A percentile compares a stretch with the other conserved stretches of the same genome.
These are phyloP conservation scores for Myxozyma neotropica DNA, from an alignment of 805 yeast species.

Conservation along the genomic window DNA sequence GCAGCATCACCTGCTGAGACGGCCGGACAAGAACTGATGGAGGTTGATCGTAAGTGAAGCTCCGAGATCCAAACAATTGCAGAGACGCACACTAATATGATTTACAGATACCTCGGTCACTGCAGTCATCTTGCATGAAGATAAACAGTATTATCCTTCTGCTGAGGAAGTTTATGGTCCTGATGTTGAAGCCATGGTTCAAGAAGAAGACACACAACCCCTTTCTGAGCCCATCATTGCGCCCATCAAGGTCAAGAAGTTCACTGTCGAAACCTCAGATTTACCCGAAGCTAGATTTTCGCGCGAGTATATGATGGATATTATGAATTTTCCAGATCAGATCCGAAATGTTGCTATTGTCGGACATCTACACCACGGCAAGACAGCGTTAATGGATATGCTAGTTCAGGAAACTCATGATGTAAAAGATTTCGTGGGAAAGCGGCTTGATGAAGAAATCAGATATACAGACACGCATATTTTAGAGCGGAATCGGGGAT, in stretches of 20 bases:
- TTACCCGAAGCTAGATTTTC: constrained; percentile 66
- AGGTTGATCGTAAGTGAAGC: constrained; percentile 18
- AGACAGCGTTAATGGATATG: constrained; percentile 74
- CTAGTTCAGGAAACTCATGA: constrained; percentile 69
- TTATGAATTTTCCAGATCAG: constrained; percentile 59
- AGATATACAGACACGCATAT: constrained; percentile 73
- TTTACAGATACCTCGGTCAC: constrained; percentile 23
- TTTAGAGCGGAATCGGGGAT: constrained; percentile 69
- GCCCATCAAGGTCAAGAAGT: constrained; percentile 50
- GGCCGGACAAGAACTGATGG: constrained; percentile 32
- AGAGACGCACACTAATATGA: neutral
- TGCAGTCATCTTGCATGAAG: constrained; percentile 50
- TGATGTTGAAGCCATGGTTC: constrained; percentile 66
- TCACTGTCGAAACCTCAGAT: constrained; percentile 49
- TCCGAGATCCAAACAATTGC: neutral
- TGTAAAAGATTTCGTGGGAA: constrained; percentile 39
- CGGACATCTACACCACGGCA: constrained; percentile 86
- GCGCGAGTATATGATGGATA: constrained; percentile 59
- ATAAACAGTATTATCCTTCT: constrained; percentile 49
- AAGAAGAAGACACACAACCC: constrained; percentile 56
- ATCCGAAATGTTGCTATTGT: constrained; percentile 73
- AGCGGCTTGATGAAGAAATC: constrained; percentile 50
- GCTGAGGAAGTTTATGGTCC: constrained; percentile 55
- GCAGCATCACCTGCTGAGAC: neutral
- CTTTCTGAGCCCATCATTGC: constrained; percentile 66